Percentiles rank a stretch among this genome's conserved stretches.
Conservation (phyloP, 73 alveolate genomes). For the Halteria grandinella region DNA sequence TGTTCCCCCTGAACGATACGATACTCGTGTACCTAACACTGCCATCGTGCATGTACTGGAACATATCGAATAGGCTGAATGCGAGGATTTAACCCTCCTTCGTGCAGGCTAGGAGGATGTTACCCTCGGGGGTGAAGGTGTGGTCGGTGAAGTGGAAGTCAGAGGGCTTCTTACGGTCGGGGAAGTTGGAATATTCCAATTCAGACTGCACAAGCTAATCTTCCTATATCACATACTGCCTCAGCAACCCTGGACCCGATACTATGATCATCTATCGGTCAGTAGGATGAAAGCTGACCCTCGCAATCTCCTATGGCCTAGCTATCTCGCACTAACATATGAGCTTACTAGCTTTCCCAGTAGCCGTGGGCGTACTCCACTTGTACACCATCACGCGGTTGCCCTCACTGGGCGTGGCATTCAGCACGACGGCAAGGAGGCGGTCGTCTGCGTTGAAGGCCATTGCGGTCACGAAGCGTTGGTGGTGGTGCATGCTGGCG, state of each 20-base stretch:
- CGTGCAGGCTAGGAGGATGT: slow-evolving; percentile 3
- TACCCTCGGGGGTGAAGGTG: slow-evolving; percentile 43
- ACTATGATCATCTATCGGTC: slow-evolving; percentile 39
- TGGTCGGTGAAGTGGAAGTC: slow-evolving; percentile 21
- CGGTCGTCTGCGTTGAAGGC: slow-evolving; percentile 45
- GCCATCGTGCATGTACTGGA: slow-evolving; percentile 8
- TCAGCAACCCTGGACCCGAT: slow-evolving; percentile 11
- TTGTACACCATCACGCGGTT: slow-evolving; percentile 14
- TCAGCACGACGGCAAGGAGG: slow-evolving; percentile 27
- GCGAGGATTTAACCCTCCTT: slow-evolving; percentile 32
- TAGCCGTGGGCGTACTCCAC: slow-evolving; percentile 34
- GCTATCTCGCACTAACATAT: slow-evolving; percentile 40
- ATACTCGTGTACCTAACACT: slow-evolving; percentile 1
- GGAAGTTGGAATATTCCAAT: slow-evolving; percentile 1
- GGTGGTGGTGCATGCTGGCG: slow-evolving; percentile 62
- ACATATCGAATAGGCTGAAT: slow-evolving; percentile 15
- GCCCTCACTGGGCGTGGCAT: slow-evolving; percentile 41
- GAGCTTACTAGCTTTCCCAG: too few species aligned
- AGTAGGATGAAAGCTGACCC: slow-evolving; percentile 39
- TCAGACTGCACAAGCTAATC: slow-evolving; percentile 3
- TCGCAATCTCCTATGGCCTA: slow-evolving; percentile 19
- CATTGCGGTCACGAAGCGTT: slow-evolving; percentile 21
- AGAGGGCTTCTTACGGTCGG: slow-evolving; percentile 1
- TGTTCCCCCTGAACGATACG: not conserved
- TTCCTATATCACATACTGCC: slow-evolving; percentile 1